Percentiles rank a stretch among this genome's conserved stretches.
Evolutionary conservation across 2,329 filamentous ascomycete species (phyloP).

Genomic region (Aspergillus hiratsukae): DNA sequence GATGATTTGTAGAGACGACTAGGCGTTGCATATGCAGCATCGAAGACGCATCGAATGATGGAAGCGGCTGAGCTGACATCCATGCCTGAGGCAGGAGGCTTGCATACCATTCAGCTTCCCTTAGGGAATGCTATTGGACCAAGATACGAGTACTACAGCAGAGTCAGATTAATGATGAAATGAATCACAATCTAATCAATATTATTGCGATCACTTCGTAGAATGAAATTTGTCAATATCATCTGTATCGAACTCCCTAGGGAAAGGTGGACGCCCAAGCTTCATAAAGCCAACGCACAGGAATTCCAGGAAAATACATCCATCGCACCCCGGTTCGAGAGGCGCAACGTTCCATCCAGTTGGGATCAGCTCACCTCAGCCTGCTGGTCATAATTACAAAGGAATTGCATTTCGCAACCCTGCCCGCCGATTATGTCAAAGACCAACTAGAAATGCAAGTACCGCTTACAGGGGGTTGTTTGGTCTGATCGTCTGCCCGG

Average conservation of each 20-base stretch:
- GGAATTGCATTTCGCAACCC: background rate
- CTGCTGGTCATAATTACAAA: slow-evolving; percentile 5
- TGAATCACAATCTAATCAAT: background rate
- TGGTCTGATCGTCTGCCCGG: background rate
- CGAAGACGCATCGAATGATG: slow-evolving; percentile 30
- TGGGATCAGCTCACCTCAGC: slow-evolving; percentile 12
- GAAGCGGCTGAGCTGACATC: slow-evolving; percentile 14
- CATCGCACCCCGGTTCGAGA: slow-evolving; percentile 13
- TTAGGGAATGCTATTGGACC: background rate
- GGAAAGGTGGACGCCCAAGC: background rate
- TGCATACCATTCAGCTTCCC: background rate
- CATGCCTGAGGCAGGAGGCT: slow-evolving; percentile 2
- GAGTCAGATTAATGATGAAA: background rate
- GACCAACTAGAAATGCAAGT: background rate
- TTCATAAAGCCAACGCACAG: background rate
- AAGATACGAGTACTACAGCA: background rate
- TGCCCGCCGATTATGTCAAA: background rate
- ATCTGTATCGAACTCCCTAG: background rate
- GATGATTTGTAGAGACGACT: slow-evolving; percentile 4
- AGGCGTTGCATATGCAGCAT: slow-evolving; percentile 13
- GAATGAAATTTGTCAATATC: background rate
- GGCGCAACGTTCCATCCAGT: slow-evolving; percentile 27
- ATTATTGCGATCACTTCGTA: background rate
- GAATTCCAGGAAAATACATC: background rate
- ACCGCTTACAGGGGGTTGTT: background rate